Conservation (phyloP, 192 early-diverging fungal species). For the Physocladia obscura region DNA sequence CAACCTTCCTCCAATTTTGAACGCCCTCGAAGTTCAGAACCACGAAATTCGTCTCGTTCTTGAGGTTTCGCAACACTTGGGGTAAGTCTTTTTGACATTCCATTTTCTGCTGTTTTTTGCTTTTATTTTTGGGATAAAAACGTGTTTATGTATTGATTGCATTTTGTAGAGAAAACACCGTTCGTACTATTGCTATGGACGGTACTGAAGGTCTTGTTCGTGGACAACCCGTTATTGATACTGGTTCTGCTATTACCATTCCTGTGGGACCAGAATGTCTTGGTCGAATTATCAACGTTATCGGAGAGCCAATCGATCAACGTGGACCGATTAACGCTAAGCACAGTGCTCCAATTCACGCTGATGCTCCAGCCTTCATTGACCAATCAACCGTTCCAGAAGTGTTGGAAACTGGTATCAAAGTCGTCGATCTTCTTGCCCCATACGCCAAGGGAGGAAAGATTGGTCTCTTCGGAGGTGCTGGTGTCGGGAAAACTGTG, state of each 20-base stretch:
- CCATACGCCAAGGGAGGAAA: constrained; percentile 96
- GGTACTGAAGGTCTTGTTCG: constrained; percentile 96
- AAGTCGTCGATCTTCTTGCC: constrained; percentile 97
- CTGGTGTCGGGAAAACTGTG: constrained; percentile 99
- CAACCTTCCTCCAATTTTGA: constrained; percentile 89
- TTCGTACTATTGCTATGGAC: constrained; percentile 99
- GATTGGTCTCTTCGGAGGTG: constrained; percentile 98
- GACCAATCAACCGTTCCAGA: constrained; percentile 94
- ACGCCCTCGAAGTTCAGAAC: constrained; percentile 91
- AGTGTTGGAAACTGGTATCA: constrained; percentile 96
- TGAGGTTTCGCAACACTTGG: constrained; percentile 92
- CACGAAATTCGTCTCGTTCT: constrained; percentile 83
- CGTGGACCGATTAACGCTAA: constrained; percentile 93
- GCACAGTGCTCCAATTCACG: constrained; percentile 85
- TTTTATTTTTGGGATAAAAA: constrained; percentile 24
- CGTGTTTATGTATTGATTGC: too few relatives aligned
- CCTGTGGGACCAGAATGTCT: constrained; percentile 93
- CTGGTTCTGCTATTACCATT: constrained; percentile 87
- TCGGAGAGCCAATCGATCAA: constrained; percentile 98
- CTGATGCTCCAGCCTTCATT: constrained; percentile 88
- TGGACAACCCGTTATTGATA: constrained; percentile 92
- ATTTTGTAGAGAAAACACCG: constrained; percentile 92
- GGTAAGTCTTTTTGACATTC: constrained; percentile 49
- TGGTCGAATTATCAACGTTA: constrained; percentile 98
- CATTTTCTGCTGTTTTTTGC: constrained; percentile 22